A percentile compares a stretch with the other conserved stretches of the same genome.
Evolutionary conservation across 2,329 filamentous ascomycete species (phyloP).

Genomic region (Colletotrichum kahawae): DNA sequence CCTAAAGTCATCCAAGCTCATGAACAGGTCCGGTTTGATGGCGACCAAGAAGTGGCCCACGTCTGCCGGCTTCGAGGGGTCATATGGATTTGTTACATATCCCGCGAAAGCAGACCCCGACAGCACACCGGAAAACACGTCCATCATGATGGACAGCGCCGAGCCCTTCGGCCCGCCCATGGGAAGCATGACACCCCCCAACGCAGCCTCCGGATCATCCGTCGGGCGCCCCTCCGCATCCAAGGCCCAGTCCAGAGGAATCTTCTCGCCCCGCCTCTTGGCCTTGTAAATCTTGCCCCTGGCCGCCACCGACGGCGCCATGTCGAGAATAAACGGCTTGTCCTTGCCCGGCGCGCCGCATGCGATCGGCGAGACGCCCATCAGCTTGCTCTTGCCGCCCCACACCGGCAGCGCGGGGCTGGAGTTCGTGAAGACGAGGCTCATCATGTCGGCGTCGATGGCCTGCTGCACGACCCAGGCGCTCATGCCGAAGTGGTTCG

Average conservation of each 20-base stretch:
- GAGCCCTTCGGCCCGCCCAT: conserved; percentile 88
- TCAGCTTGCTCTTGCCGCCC: conserved; percentile 70
- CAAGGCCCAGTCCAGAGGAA: conserved; percentile 77
- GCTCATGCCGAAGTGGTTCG: conserved; percentile 84
- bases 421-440: conserved; percentile 73
- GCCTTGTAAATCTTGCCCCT: conserved; percentile 78
- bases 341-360: conserved; percentile 73
- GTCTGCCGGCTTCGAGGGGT: conserved; percentile 69
- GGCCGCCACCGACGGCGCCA: conserved; percentile 73
- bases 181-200: conserved; percentile 82
- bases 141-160: conserved; percentile 83
- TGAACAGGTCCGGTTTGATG: conserved; percentile 77
- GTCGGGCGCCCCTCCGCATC: conserved; percentile 73
- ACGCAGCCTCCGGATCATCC: conserved; percentile 71
- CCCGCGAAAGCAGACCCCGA: conserved; percentile 82
- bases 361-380: conserved; percentile 77
- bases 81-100: conserved; percentile 78
- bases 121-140: conserved; percentile 81
- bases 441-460: conserved; percentile 73
- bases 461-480: conserved; percentile 83
- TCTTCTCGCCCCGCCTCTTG: conserved; percentile 68
- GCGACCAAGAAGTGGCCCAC: conserved; percentile 78
- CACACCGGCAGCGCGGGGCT: conserved; percentile 75
- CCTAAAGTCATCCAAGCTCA: conserved; percentile 72
- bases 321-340: conserved; percentile 74